phyloP scores from a whole-genome alignment of 192 early-diverging fungal genomes.

The Tieghemiomyces parasiticus region DNA sequence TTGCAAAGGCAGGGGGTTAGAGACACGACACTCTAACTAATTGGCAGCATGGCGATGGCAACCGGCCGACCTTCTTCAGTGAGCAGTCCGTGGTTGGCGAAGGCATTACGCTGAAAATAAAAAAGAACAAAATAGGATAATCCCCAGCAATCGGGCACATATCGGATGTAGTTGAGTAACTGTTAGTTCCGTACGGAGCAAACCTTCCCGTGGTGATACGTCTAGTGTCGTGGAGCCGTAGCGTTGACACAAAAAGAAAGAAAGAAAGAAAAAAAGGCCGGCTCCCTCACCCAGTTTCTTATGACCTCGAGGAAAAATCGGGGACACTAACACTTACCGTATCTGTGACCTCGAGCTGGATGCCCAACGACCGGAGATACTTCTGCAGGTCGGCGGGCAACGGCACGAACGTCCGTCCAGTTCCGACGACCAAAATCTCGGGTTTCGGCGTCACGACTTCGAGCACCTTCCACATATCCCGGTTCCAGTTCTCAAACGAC shows the following conservation, averaged over 20 bases:
- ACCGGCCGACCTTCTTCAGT: constrained; percentile 24
- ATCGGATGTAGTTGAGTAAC: too few species aligned
- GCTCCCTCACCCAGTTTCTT: too few species aligned
- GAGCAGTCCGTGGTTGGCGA: constrained; percentile 22
- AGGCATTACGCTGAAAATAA: constrained; percentile 21
- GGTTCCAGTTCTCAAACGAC: background rate
- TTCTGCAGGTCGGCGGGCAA: constrained; percentile 14
- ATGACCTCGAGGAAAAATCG: too few species aligned
- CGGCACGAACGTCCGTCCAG: constrained; percentile 17
- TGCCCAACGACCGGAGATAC: constrained; percentile 24
- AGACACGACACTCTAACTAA: constrained; percentile 3
- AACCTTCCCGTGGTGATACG: too few species aligned
- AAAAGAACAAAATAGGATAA: too few species aligned
- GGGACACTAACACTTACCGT: too few species aligned
- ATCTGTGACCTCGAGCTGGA: constrained; percentile 23
- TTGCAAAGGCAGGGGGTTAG: background rate
- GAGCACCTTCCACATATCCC: constrained; percentile 17
- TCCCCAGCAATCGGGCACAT: too few species aligned
- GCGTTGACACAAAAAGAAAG: too few species aligned
- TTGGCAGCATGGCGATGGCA: constrained; percentile 21
- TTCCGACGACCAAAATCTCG: constrained; percentile 27
- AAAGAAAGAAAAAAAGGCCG: too few species aligned
- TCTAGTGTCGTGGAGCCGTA: too few species aligned
- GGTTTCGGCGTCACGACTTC: constrained; percentile 23
- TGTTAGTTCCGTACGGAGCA: too few species aligned